phyloP scores from a whole-genome alignment of 148 eudicot genomes.

The Cornus suecica region DNA sequence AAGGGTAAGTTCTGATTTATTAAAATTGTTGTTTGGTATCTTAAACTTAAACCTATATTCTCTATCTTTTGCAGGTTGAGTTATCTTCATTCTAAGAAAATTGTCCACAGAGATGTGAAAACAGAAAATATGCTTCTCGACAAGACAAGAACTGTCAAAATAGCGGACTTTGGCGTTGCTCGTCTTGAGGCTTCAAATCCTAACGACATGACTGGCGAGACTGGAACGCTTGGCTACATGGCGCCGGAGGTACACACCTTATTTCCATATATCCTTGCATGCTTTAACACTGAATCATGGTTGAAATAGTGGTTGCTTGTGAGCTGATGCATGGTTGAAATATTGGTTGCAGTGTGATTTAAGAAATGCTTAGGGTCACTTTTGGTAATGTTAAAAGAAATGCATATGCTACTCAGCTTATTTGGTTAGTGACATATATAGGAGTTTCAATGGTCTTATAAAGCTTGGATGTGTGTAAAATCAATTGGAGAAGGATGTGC shows the following conservation, averaged over 20 bases:
- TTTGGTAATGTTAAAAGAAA: too few species aligned
- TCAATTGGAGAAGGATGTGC: neutral
- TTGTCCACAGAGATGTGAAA: constrained; percentile 92
- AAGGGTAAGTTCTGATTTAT: neutral
- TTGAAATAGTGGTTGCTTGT: neutral
- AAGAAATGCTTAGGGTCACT: too few species aligned
- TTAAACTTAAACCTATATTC: neutral
- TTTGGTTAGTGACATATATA: too few species aligned
- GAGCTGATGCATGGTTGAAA: too few species aligned
- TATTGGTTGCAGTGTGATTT: too few species aligned
- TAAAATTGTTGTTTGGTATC: neutral
- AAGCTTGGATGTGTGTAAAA: too few species aligned
- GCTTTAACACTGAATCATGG: neutral
- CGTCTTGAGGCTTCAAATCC: constrained; percentile 92
- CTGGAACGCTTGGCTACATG: constrained; percentile 95
- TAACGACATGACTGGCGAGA: constrained; percentile 91
- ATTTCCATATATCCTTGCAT: neutral
- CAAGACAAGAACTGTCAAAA: constrained; percentile 65
- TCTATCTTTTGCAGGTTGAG: constrained; percentile 44
- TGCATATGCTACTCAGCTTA: too few species aligned
- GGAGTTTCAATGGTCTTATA: too few species aligned
- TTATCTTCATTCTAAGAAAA: constrained; percentile 74
- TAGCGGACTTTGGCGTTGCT: constrained; percentile 92
- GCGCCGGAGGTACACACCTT: constrained; percentile 72
- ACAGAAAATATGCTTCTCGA: constrained; percentile 93